phyloP scores from a whole-genome alignment of 2,329 filamentous ascomycete genomes.

The Ascochyta koolunga region DNA sequence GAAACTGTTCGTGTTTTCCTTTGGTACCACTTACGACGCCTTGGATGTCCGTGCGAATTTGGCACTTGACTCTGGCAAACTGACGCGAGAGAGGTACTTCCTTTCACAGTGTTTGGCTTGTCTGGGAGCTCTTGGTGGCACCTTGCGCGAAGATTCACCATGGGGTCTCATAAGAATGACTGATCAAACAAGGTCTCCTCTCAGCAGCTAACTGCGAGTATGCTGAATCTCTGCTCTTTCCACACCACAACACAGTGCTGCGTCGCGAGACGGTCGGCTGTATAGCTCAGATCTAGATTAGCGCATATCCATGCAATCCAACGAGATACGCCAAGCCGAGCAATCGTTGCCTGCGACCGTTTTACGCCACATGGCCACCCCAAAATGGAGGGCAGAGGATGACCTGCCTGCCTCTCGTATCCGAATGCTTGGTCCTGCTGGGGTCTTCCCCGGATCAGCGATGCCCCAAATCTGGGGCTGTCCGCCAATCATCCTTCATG shows the following conservation, averaged over 20 bases:
- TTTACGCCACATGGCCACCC: constrained; percentile 7
- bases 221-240: not conserved
- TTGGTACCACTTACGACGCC: not conserved
- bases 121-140: not conserved
- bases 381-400: not conserved
- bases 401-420: not conserved
- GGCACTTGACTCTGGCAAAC: not conserved
- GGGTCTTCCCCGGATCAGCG: constrained; percentile 2
- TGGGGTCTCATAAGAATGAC: not conserved
- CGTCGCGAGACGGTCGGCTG: not conserved
- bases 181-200: not conserved
- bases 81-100: not conserved
- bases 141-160: not conserved
- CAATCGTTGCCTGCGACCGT: not conserved
- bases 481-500: not conserved
- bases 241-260: not conserved
- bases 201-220: not conserved
- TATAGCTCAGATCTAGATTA: not conserved
- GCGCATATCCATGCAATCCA: not conserved
- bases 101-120: not conserved
- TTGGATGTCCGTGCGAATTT: constrained; percentile 9
- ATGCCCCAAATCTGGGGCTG: constrained; percentile 1
- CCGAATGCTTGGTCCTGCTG: constrained; percentile 4
- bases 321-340: not conserved
- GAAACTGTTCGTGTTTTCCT: constrained; percentile 4